Conservation (phyloP, 2,329 filamentous ascomycete species). For the Penicillium vulpinum region DNA sequence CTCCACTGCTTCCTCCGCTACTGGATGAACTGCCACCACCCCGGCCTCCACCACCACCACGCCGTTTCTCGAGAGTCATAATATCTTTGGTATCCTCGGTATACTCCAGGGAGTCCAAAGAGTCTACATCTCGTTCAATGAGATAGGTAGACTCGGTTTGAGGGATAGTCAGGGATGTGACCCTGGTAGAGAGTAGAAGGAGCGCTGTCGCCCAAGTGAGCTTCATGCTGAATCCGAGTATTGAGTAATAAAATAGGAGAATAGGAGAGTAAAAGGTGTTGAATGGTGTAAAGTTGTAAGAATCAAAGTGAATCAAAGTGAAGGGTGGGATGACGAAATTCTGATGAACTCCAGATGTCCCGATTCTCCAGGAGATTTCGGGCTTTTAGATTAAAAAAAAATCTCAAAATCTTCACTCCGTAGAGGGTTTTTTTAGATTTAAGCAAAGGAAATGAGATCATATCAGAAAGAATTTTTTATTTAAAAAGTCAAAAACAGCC, state of each 20-base stretch:
- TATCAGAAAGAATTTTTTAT: no score
- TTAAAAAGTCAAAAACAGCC: no score
- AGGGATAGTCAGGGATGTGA: constrained; percentile 31
- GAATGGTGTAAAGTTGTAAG: background rate
- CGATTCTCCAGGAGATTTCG: background rate
- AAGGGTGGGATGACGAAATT: background rate
- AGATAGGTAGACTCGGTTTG: constrained; percentile 21
- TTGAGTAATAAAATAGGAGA: background rate
- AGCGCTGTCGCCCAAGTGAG: constrained; percentile 27
- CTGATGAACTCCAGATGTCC: background rate
- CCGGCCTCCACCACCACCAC: constrained; percentile 48
- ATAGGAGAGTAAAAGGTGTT: background rate
- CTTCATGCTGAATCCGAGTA: constrained; percentile 31
- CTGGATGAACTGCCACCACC: constrained; percentile 29
- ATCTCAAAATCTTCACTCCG: no score
- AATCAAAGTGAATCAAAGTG: background rate
- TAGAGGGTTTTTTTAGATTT: no score
- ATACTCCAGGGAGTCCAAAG: background rate
- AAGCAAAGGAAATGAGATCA: background rate
- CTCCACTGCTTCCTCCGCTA: constrained; percentile 29
- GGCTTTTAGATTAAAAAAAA: no score
- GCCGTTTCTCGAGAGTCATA: constrained; percentile 48
- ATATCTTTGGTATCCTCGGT: constrained; percentile 14
- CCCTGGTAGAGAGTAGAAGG: constrained; percentile 32
- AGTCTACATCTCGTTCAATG: constrained; percentile 16